Evolutionary conservation across 2,329 filamentous ascomycete genomes (phyloP).

Genomic region (Nannizziopsis barbatae): DNA sequence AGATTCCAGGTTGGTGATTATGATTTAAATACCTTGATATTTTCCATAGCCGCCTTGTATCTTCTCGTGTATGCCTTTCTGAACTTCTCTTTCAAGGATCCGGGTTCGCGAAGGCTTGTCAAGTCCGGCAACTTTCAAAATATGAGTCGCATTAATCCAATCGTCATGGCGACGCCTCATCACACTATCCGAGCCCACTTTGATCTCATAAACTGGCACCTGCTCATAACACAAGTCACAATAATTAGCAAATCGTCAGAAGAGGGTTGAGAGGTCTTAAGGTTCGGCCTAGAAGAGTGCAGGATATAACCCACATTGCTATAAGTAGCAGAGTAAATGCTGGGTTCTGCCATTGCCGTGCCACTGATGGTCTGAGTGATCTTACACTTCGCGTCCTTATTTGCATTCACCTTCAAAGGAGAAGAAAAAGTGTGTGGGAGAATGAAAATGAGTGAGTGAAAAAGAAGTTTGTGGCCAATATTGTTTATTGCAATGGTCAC

Average conservation of each 20-base stretch:
- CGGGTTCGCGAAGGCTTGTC: conserved; percentile 92
- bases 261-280: no score
- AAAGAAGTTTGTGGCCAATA: no score
- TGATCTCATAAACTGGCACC: conserved; percentile 92
- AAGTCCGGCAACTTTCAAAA: conserved; percentile 90
- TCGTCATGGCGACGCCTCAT: conserved; percentile 90
- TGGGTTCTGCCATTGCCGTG: conserved; percentile 16
- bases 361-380: not conserved
- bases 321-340: conserved; percentile 55
- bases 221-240: conserved; percentile 29
- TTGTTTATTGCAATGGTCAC: no score
- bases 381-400: not conserved
- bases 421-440: no score
- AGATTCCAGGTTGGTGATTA: not conserved
- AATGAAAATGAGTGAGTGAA: no score
- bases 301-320: conserved; percentile 43
- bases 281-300: not conserved
- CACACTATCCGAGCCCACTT: conserved; percentile 79
- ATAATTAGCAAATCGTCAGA: not conserved
- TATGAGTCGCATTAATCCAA: conserved; percentile 99
- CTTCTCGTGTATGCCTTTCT: conserved; percentile 94
- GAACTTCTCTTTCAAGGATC: conserved; percentile 91
- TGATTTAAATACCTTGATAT: conserved; percentile 61
- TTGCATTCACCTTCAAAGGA: no score
- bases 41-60: conserved; percentile 97